Conservation (phyloP, 352 stramenopile genomes). For the Globisporangium parvum region DNA sequence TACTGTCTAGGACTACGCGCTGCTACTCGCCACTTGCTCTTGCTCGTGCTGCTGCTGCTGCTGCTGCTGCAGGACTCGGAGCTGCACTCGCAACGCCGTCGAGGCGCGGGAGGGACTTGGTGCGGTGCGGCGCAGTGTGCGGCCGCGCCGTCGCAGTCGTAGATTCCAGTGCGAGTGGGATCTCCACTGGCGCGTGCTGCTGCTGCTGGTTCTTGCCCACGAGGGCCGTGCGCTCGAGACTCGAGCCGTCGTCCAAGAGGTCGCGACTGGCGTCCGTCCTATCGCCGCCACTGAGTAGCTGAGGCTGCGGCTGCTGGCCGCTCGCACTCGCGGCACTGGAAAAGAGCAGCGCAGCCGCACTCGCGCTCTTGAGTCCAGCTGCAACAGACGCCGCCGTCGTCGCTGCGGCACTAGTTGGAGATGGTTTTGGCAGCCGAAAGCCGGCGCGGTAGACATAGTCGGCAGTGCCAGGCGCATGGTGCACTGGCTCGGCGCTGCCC, state of each 20-base stretch:
- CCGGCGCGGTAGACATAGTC: conserved; percentile 58
- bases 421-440: conserved; percentile 43
- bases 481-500: conserved; percentile 20
- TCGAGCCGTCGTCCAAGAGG: conserved; percentile 24
- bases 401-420: conserved; percentile 1
- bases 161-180: conserved; percentile 7
- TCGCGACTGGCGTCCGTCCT: neutral
- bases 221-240: conserved; percentile 38
- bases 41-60: neutral
- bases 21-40: neutral
- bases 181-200: conserved; percentile 11
- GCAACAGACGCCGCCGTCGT: neutral
- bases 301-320: neutral
- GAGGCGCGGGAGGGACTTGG: conserved; percentile 43
- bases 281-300: neutral
- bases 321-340: conserved; percentile 5
- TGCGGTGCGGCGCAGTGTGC: conserved; percentile 41
- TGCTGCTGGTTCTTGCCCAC: conserved; percentile 23
- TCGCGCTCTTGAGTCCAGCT: conserved; percentile 1
- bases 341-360: conserved; percentile 14
- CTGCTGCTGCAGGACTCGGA: neutral
- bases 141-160: conserved; percentile 17
- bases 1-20: neutral
- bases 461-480: conserved; percentile 33
- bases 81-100: conserved; percentile 7